Percentiles rank a stretch among this genome's conserved stretches.
phyloP scores from a whole-genome alignment of 1,284 basidiomycete species.

The Athelia psychrophila region DNA sequence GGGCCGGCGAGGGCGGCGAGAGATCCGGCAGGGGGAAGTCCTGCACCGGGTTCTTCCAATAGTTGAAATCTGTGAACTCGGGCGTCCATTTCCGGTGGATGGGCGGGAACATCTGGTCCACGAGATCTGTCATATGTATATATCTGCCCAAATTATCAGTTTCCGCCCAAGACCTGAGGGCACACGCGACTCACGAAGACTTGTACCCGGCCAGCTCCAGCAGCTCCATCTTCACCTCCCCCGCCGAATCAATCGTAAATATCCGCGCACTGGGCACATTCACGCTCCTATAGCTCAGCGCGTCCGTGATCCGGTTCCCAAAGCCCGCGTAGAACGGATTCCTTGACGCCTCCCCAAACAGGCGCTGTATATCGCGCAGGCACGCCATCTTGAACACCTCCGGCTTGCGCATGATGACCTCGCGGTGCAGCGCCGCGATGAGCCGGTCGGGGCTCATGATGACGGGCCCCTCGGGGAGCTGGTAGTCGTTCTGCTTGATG shows the following conservation, averaged over 20 bases:
- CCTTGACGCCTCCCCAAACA: constrained; percentile 76
- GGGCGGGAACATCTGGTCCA: constrained; percentile 99
- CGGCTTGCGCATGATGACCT: constrained; percentile 98
- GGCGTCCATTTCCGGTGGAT: constrained; percentile 85
- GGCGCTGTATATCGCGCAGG: constrained; percentile 90
- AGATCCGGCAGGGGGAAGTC: constrained; percentile 87
- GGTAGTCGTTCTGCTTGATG: constrained; percentile 94
- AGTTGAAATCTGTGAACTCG: constrained; percentile 97
- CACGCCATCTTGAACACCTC: constrained; percentile 99
- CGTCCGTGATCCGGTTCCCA: constrained; percentile 98
- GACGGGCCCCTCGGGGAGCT: constrained; percentile 96
- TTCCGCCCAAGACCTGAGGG: neutral
- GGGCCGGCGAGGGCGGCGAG: constrained; percentile 87
- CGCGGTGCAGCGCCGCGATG: constrained; percentile 95
- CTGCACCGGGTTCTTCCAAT: constrained; percentile 82
- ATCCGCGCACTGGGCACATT: constrained; percentile 94
- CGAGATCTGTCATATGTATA: constrained; percentile 97
- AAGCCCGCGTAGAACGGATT: constrained; percentile 97
- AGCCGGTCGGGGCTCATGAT: constrained; percentile 98
- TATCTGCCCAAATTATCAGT: constrained; percentile 46
- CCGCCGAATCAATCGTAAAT: constrained; percentile 95
- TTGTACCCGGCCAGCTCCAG: constrained; percentile 96
- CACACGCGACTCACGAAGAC: constrained; percentile 66
- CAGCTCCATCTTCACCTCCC: constrained; percentile 97
- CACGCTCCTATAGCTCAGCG: constrained; percentile 93